Evolutionary conservation across 2,329 filamentous ascomycete genomes (phyloP).

Genomic region (Knoxdaviesia capensis): DNA sequence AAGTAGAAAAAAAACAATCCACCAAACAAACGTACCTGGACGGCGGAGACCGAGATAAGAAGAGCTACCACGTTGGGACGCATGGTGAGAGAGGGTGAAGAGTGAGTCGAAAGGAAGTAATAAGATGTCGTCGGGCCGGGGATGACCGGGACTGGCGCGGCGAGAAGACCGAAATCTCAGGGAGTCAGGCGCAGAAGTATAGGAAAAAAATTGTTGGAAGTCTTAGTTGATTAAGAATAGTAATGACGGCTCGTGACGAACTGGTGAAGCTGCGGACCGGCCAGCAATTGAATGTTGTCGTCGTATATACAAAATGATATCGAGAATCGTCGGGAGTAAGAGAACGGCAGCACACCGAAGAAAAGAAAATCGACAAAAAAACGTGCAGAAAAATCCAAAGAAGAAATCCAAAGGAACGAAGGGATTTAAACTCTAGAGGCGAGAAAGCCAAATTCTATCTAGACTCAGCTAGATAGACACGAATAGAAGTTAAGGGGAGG

Average conservation of each 20-base stretch:
- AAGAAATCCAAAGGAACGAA: conserved; percentile 3
- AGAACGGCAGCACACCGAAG: neutral
- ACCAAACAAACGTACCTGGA: conserved; percentile 1
- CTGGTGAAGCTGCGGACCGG: too few species aligned
- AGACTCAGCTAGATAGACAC: too few species aligned
- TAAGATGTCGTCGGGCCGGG: conserved; percentile 1
- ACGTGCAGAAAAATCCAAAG: conserved; percentile 5
- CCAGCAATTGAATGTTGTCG: too few species aligned
- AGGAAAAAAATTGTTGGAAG: neutral
- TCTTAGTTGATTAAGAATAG: too few species aligned
- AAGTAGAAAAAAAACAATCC: conserved; percentile 1
- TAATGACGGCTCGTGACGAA: too few species aligned
- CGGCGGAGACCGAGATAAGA: conserved; percentile 2
- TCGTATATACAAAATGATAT: too few species aligned
- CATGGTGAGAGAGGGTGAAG: too few species aligned
- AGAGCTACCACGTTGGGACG: neutral
- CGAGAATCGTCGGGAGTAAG: too few species aligned
- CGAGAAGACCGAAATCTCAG: too few species aligned
- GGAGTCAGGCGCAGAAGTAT: neutral
- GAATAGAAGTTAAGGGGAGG: too few species aligned
- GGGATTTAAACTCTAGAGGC: neutral
- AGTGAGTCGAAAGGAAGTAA: neutral
- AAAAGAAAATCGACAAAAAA: conserved; percentile 6
- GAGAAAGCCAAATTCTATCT: too few species aligned
- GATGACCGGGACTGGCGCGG: neutral